Base-by-base conservation (phyloP, 2,329 filamentous ascomycete genomes). In the Diaporthe nobilis region DNA sequence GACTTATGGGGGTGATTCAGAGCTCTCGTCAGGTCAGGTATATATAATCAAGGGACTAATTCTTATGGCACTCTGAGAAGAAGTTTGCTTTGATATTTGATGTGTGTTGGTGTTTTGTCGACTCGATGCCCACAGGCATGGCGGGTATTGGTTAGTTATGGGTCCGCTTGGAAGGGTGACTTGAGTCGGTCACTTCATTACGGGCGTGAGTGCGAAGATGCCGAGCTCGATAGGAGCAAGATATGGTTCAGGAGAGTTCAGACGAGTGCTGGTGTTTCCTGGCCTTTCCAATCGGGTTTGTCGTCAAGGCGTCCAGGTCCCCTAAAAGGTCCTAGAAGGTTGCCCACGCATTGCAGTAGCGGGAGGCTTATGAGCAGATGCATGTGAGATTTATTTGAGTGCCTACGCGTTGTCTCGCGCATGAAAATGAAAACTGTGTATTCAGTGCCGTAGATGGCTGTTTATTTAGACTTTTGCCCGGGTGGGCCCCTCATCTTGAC, bases 401-500 rank as follows among this genome's bases (percentile, higher is more conserved):
- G 60, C 60, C 20, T 28, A 12, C 31, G 58, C 58, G 37, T 39
- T 60, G 57, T 60, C 31, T 4, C 25, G 25, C 51, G 51, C 51
- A 55, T 55, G 13, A 8, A 28, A 15, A 12, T 53, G 4, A 6
- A 28, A 17, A 15, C 5, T 17, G n/a, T 28, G 2, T 6, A 25
- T 37, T 7, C 25, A 49, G 12, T 51, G 61, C 61, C 42, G 42
- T 34, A 6, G 13, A 31, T 34, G 34, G 28, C 53, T 70, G 65
- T 70, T 42, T 55, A 70, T 70, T 70, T 70, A 70, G 49, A 70
- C 49, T 70, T 70, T 70, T 70, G 65, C 1, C n/a, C 47, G 22
- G n/a, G 47, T 51, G 65, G 65, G 65, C 49, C 65, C 63, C 65
- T 70, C 65, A 70, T 70, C 65, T 70, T 70, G 65, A 68, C 65